Conservation (phyloP, 2,329 filamentous ascomycete species). For the Pestalotiopsis sp. region DNA sequence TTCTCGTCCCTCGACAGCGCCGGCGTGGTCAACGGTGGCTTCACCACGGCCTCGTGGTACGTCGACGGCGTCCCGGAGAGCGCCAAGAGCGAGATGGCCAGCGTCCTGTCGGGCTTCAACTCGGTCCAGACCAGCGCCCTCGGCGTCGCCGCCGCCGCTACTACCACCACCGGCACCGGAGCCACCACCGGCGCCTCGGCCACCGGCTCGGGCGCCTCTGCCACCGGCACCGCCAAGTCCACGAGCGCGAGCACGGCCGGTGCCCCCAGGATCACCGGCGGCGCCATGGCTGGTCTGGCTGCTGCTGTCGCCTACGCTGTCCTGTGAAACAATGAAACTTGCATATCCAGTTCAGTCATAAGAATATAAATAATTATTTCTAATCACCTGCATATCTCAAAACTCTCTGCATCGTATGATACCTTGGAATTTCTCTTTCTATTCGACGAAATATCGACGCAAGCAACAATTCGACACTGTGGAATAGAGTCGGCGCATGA, state of each 20-base stretch:
- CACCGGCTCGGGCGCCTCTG: background rate
- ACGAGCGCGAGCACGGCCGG: constrained; percentile 6
- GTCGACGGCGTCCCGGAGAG: background rate
- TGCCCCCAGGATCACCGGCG: background rate
- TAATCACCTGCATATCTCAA: background rate
- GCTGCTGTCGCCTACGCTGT: background rate
- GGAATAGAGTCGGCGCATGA: background rate
- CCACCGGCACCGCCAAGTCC: background rate
- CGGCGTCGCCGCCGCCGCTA: background rate
- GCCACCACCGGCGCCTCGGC: background rate
- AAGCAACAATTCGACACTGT: no score
- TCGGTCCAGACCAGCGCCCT: constrained; percentile 8
- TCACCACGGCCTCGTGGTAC: constrained; percentile 10
- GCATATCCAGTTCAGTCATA: background rate
- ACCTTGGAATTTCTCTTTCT: background rate
- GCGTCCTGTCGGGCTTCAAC: background rate
- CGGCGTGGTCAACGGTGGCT: background rate
- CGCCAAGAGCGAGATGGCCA: constrained; percentile 4
- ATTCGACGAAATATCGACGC: background rate
- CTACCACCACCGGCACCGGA: background rate
- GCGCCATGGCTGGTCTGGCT: constrained; percentile 4
- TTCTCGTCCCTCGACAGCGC: background rate
- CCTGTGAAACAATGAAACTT: background rate
- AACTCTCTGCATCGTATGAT: background rate
- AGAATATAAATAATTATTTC: background rate